phyloP scores from a whole-genome alignment of 345 rosid genomes.

The Melaleuca quinquenervia region DNA sequence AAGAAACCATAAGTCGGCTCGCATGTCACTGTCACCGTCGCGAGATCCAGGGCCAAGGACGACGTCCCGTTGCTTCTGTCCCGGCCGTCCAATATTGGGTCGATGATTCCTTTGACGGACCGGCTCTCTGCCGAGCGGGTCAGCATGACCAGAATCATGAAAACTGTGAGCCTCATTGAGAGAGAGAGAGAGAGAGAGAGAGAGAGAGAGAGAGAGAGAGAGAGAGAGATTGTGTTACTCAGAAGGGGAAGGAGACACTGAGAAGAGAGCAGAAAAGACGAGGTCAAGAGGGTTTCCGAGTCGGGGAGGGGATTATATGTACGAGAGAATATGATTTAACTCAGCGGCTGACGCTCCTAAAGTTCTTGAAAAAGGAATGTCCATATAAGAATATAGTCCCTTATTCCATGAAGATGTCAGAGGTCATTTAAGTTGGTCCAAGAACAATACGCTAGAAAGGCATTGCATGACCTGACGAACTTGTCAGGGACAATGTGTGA shows the following conservation, averaged over 20 bases:
- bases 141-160: background rate
- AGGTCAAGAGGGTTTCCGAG: background rate
- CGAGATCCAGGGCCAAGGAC: background rate
- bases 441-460: background rate
- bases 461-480: background rate
- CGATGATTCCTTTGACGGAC: background rate
- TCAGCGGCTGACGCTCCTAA: background rate
- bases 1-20: conserved; percentile 33
- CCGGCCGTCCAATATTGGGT: background rate
- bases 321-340: background rate
- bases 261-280: background rate
- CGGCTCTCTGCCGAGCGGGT: background rate
- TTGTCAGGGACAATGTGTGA: background rate
- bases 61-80: background rate
- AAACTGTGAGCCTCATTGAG: background rate
- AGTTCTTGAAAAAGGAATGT: background rate
- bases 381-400: background rate
- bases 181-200: background rate
- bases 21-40: conserved; percentile 10
- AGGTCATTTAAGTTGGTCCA: background rate
- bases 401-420: background rate
- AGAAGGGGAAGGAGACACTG: background rate
- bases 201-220: background rate
- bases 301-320: background rate
- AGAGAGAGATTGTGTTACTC: background rate